Evolutionary conservation across 1,284 basidiomycete genomes (phyloP).

Genomic region (Chiua sp.): DNA sequence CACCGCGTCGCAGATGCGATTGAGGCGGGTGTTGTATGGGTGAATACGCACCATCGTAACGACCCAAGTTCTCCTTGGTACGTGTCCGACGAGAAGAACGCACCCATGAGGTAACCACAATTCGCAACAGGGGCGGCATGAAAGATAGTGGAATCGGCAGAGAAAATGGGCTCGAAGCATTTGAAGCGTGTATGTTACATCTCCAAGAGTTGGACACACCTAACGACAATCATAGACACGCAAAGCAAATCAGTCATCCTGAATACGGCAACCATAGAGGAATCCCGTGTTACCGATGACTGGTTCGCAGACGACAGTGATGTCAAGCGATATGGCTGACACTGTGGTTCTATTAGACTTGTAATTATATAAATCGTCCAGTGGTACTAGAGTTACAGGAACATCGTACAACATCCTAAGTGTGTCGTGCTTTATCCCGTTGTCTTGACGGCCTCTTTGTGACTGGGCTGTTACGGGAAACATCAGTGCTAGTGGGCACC

Average conservation of each 20-base stretch:
- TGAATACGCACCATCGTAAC: constrained; percentile 87
- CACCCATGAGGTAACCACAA: constrained; percentile 6
- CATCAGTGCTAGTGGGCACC: constrained; percentile 12
- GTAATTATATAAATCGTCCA: neutral
- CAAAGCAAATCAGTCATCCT: constrained; percentile 82
- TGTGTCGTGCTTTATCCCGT: constrained; percentile 38
- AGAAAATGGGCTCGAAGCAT: constrained; percentile 83
- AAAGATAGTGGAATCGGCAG: constrained; percentile 83
- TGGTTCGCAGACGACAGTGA: constrained; percentile 72
- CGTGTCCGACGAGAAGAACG: constrained; percentile 23
- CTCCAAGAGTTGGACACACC: neutral
- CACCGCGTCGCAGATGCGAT: constrained; percentile 72
- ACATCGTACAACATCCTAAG: constrained; percentile 13
- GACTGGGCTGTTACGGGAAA: constrained; percentile 19
- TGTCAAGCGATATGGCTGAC: constrained; percentile 63
- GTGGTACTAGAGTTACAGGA: constrained; percentile 21
- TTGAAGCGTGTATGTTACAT: constrained; percentile 65
- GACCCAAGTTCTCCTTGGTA: constrained; percentile 88
- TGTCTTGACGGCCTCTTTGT: constrained; percentile 63
- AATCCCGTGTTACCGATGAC: constrained; percentile 65
- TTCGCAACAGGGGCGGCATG: constrained; percentile 73
- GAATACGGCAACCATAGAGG: constrained; percentile 65
- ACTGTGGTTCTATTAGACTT: neutral
- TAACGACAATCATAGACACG: constrained; percentile 55
- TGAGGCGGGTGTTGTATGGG: constrained; percentile 80